Evolutionary conservation across 331 rosid genomes (phyloP).

Genomic region (Rosa hybrid): DNA sequence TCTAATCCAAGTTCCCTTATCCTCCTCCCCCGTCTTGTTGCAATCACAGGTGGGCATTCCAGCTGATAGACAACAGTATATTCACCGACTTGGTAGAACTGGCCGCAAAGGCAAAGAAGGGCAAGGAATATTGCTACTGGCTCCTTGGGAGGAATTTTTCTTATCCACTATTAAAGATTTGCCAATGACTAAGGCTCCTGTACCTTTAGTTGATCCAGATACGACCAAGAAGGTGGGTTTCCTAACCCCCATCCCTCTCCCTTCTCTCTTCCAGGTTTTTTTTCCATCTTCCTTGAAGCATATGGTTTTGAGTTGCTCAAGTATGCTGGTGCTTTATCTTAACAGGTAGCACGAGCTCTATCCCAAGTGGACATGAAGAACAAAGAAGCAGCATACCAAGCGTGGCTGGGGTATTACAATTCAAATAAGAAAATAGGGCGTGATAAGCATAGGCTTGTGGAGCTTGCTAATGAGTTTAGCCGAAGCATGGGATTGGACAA

Average conservation of each 20-base stretch:
- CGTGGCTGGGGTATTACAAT: conserved; percentile 98
- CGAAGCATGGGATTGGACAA: conserved; percentile 86
- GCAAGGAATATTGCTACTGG: conserved; percentile 75
- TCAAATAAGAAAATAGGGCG: conserved; percentile 68
- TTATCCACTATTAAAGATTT: conserved; percentile 60
- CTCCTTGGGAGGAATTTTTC: conserved; percentile 97
- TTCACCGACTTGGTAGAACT: conserved; percentile 93
- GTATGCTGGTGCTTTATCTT: not conserved
- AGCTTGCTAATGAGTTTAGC: conserved; percentile 93
- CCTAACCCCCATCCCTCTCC: not conserved
- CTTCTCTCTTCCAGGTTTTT: not conserved
- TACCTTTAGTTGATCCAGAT: conserved; percentile 76
- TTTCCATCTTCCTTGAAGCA: not conserved
- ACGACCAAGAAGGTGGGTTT: conserved; percentile 67
- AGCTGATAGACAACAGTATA: conserved; percentile 82
- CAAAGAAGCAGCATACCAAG: conserved; percentile 91
- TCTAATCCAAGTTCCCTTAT: not conserved
- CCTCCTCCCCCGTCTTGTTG: not conserved
- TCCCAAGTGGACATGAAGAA: conserved; percentile 72
- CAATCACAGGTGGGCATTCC: conserved; percentile 79
- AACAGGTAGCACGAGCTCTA: conserved; percentile 76
- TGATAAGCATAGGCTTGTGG: conserved; percentile 73
- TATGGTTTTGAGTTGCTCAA: not conserved
- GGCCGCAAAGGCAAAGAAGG: conserved; percentile 98
- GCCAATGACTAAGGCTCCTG: conserved; percentile 64